These are phyloP conservation scores for Umbellularia californica DNA, from an alignment of 164 flowering plant species.

Conservation along the genomic window DNA sequence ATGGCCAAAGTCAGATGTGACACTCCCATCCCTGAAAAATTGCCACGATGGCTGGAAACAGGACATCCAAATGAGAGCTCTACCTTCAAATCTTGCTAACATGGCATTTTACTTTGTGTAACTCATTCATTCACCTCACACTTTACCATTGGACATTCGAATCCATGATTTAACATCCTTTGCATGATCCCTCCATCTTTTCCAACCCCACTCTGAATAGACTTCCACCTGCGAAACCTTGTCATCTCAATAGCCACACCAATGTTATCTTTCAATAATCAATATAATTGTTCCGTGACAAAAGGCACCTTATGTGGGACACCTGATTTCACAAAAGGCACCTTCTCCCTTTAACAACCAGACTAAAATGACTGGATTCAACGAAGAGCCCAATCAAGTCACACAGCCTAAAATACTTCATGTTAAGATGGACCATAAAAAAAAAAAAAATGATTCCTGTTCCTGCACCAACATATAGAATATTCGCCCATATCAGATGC, in stretches of 20 bases:
- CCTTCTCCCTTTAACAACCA: neutral
- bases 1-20: too few relatives aligned
- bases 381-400: neutral
- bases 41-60: too few relatives aligned
- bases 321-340: neutral
- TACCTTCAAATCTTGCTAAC: too few relatives aligned
- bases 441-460: neutral
- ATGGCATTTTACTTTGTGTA: too few relatives aligned
- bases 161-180: neutral
- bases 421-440: neutral
- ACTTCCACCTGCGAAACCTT: neutral
- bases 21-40: too few relatives aligned
- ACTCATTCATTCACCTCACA: neutral
- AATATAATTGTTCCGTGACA: neutral
- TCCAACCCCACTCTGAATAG: neutral
- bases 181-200: neutral
- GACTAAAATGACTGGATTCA: neutral
- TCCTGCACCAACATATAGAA: neutral
- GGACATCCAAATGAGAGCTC: too few relatives aligned
- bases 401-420: neutral
- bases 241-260: neutral
- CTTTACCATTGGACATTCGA: neutral
- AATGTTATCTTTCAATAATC: neutral
- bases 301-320: neutral
- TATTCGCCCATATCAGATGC: neutral